Percentiles rank a stretch among this genome's conserved stretches.
These are phyloP conservation scores for Xylariaceae sp. DNA, from an alignment of 2,329 filamentous ascomycete genomes.

Conservation along the genomic window DNA sequence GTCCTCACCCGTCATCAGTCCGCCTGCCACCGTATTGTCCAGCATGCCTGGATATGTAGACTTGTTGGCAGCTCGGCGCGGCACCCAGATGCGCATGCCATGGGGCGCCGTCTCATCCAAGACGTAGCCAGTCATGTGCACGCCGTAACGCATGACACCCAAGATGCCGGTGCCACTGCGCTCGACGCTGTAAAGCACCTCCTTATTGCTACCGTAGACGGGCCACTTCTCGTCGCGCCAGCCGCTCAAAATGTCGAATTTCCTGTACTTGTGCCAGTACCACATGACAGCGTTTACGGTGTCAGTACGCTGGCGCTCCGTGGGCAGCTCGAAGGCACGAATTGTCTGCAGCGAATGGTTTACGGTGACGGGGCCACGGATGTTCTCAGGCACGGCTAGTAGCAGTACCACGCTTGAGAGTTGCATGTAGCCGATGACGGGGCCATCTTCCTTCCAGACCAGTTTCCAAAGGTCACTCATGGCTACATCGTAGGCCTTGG, in stretches of 20 bases:
- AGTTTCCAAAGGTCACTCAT: conserved; percentile 62
- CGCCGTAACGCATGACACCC: conserved; percentile 71
- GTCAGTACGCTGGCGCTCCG: conserved; percentile 57
- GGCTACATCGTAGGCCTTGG: conserved; percentile 49
- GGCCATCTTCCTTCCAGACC: conserved; percentile 50
- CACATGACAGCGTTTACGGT: conserved; percentile 51
- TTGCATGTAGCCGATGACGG: conserved; percentile 53
- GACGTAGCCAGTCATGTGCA: conserved; percentile 75
- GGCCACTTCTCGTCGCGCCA: conserved; percentile 82
- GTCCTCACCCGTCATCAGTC: conserved; percentile 73
- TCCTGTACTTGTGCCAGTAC: conserved; percentile 63
- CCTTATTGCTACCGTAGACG: conserved; percentile 61
- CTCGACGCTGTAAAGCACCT: conserved; percentile 69
- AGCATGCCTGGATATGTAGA: conserved; percentile 87
- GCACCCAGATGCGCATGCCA: conserved; percentile 77
- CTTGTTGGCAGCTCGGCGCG: conserved; percentile 69
- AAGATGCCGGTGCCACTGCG: conserved; percentile 69
- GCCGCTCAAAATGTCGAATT: conserved; percentile 68
- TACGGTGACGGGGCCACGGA: conserved; percentile 57
- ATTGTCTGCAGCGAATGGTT: conserved; percentile 57
- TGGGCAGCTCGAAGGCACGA: conserved; percentile 53
- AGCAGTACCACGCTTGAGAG: conserved; percentile 47
- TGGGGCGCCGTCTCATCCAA: conserved; percentile 39
- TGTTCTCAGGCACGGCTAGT: conserved; percentile 39
- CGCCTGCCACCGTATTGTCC: conserved; percentile 87